Base-by-base conservation (phyloP, 495 filamentous ascomycete genomes). In the Halenospora varia region DNA sequence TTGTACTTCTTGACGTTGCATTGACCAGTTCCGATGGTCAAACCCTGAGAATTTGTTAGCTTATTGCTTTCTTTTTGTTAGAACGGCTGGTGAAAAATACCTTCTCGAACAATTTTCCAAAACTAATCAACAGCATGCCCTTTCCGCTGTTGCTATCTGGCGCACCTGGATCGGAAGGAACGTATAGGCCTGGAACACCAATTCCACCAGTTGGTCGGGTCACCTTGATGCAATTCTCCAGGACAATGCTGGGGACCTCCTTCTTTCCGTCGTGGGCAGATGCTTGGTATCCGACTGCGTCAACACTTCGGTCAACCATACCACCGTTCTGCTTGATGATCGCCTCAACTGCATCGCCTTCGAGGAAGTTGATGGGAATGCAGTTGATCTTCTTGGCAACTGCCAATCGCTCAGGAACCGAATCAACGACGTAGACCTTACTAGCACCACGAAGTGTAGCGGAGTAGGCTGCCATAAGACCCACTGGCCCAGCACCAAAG, bases 1-100 rank as follows among this genome's bases (percentile, higher is more conserved):
- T 84, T 83, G 59, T 82, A 84, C 1, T 74, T 69, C 57, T 82
- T 84, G 19, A 85, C 80, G 58, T 85, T 84, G 67, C 80, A 82
- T 62, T 84, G 80, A 19, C 80, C 78, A 23, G 78, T 82, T 10
- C 73, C 73, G 9, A 82, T 61, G 0, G 69, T 69, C 2, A 81
- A 68, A 51, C 78, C 61, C 56, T 59, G 17, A 13, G n/a, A 40
- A 40, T 22, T 39, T 1, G 23, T 22, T 2, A 8, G 17, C 0
- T 3, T 35, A 13, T 17, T 19, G n/a, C 8, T 44, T 20, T 35
- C 23, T 25, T 11, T 13, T 3, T 48, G 15, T 29, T 24, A 23
- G 17, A 17, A 29, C 47, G n/a, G n/a, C 18, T 10, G 24, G 19
- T 13, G 11, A 41, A 2, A n/a, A 9, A 40, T 58, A 78, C 80